A percentile compares a stretch with the other conserved stretches of the same genome.
These are phyloP conservation scores for Paramecium primaurelia DNA, from an alignment of 73 alveolate species.

Conservation along the genomic window DNA sequence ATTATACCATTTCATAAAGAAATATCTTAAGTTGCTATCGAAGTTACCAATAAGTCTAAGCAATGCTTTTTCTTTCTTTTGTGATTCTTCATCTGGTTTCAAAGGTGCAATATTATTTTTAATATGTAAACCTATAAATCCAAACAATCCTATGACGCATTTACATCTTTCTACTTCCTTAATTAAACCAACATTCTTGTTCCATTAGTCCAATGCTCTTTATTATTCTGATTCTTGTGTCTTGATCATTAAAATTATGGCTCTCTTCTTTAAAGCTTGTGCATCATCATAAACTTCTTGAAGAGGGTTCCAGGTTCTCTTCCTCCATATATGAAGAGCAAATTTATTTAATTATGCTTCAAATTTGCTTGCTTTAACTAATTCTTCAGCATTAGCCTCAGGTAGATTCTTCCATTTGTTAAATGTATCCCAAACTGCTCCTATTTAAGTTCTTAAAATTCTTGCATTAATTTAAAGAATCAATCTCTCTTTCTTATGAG, in stretches of 20 bases:
- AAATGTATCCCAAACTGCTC: slow-evolving; percentile 1
- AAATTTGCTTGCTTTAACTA: background rate
- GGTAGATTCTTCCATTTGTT: slow-evolving; percentile 18
- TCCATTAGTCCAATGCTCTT: background rate
- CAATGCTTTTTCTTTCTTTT: background rate
- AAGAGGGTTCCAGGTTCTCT: background rate
- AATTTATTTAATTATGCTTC: background rate
- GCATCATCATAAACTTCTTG: slow-evolving; percentile 27
- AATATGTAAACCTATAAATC: background rate
- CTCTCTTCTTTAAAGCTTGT: background rate
- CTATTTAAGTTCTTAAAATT: background rate
- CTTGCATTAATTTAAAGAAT: background rate
- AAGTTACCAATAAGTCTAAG: background rate
- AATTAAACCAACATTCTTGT: background rate
- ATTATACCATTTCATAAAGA: background rate
- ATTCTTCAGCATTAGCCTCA: background rate
- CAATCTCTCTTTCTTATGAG: background rate
- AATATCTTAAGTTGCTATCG: background rate
- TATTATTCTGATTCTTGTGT: slow-evolving; percentile 33
- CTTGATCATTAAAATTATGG: background rate
- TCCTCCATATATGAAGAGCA: background rate
- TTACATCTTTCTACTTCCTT: slow-evolving; percentile 27
- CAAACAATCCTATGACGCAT: background rate
- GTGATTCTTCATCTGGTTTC: background rate
- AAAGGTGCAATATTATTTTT: background rate